Percentiles rank a stretch among this genome's conserved stretches.
phyloP scores from a whole-genome alignment of 345 rosid genomes.

The Syzygium jambos region DNA sequence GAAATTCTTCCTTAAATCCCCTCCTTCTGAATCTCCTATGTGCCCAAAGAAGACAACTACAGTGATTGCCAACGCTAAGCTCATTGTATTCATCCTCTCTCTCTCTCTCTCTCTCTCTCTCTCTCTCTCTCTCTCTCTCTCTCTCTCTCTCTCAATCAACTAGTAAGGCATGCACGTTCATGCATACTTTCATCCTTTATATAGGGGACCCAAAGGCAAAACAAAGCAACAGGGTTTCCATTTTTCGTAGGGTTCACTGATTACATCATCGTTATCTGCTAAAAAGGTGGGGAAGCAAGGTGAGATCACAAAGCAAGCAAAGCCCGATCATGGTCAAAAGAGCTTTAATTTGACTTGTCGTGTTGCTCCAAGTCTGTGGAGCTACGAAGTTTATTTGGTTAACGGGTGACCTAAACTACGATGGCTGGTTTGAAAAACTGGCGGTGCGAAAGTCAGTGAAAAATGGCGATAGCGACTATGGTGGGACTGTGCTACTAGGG shows the following conservation, averaged over 20 bases:
- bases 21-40: slow-evolving; percentile 9
- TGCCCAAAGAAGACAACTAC: background rate
- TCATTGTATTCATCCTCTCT: background rate
- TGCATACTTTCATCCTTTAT: background rate
- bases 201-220: background rate
- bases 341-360: background rate
- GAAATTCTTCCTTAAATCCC: slow-evolving; percentile 15
- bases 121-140: background rate
- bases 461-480: background rate
- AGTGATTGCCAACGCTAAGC: background rate
- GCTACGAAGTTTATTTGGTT: background rate
- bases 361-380: background rate
- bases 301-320: background rate
- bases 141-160: background rate
- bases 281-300: background rate
- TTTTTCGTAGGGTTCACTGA: background rate
- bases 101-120: background rate
- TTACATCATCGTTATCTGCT: background rate
- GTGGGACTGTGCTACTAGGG: background rate
- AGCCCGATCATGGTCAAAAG: background rate
- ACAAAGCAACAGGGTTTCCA: background rate
- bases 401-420: background rate
- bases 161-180: background rate
- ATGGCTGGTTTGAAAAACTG: background rate
- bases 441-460: background rate